Evolutionary conservation across 805 yeast species (phyloP), one percentile per base, ranked within the genome.

Genomic region (Candida sonorensis): DNA sequence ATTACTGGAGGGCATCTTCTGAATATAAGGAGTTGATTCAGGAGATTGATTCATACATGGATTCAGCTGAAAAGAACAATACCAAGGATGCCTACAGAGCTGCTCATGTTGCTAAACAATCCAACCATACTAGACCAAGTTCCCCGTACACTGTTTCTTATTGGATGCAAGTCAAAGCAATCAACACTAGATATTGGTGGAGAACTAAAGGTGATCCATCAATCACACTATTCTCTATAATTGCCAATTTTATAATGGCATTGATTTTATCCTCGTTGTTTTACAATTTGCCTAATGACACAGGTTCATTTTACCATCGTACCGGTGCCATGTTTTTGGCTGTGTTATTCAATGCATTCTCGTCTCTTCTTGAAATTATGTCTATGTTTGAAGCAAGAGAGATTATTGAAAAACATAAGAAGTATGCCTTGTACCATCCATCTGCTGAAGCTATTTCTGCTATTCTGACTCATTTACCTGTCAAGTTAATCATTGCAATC

Each of bases 321-420:
- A 77, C 79, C 55, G 81, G 81, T 50, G 56, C 72, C 24, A 56
- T 78, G 53, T 78, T 77, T 57, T 75, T 73, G 49, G 70, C 77
- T 23, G 64, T 75, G 30, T 59, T 78, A 34, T 77, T 69, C 44
- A 76, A 72, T 53, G 75, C 78, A 27, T 65, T 77, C 44, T 68
- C 79, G 33, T 68, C 79, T 9, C 55, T 77, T 37, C 76, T 81
- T 45, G 84, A 76, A 57, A 72, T 77, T 37, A 65, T 77, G 46
- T 54, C 69, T 8, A 59, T 77, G 35, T 78, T 74, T 45, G 72
- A 72, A 37, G 71, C 70, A 35, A 72, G 81, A 59, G 75, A 80
- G 18, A 75, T 77, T 44, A 64, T 76, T 36, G 75, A 72, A 44
- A 78, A 77, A 50, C 86, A 78, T 47, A 70, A 71, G 46, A 67